A percentile compares a stretch with the other conserved stretches of the same genome.
Evolutionary conservation across 768 basidiomycete genomes (phyloP).

Genomic region (Xerocomellus amylosporus): DNA sequence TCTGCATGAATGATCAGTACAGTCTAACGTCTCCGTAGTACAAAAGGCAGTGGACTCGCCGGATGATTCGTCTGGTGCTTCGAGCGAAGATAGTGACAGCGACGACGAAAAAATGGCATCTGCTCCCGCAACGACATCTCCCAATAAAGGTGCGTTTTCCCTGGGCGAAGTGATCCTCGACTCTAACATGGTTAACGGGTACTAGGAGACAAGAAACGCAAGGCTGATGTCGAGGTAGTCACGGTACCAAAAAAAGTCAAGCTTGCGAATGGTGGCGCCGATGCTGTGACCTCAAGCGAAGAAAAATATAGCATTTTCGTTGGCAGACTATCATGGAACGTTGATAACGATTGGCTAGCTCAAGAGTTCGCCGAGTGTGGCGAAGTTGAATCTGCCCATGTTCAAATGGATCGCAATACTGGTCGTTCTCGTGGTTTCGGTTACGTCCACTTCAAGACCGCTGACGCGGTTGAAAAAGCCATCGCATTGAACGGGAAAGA

Average conservation of each 20-base stretch:
- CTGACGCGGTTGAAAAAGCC: conserved; percentile 76
- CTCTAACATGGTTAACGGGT: not conserved
- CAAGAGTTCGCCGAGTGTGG: conserved; percentile 89
- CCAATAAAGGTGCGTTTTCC: conserved; percentile 30
- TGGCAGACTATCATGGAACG: conserved; percentile 91
- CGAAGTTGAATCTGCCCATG: conserved; percentile 85
- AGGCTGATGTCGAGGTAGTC: conserved; percentile 62
- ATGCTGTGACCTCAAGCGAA: conserved; percentile 35
- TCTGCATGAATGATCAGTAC: not conserved
- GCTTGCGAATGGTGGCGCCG: conserved; percentile 51
- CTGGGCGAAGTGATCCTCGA: not conserved
- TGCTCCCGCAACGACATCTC: conserved; percentile 43
- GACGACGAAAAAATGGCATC: not conserved
- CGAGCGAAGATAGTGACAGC: not conserved
- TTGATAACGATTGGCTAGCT: conserved; percentile 93
- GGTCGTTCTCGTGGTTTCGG: conserved; percentile 85
- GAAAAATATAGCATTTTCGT: conserved; percentile 80
- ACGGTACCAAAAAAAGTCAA: conserved; percentile 81
- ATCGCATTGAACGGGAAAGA: conserved; percentile 78
- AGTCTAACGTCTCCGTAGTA: not conserved
- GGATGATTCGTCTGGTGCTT: not conserved
- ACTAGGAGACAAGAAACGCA: conserved; percentile 61
- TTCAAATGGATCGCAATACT: conserved; percentile 78
- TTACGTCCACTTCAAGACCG: conserved; percentile 72
- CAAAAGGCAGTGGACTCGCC: not conserved